Conservation (phyloP, 2,329 filamentous ascomycete species). For the Colletotrichum coccodes region DNA sequence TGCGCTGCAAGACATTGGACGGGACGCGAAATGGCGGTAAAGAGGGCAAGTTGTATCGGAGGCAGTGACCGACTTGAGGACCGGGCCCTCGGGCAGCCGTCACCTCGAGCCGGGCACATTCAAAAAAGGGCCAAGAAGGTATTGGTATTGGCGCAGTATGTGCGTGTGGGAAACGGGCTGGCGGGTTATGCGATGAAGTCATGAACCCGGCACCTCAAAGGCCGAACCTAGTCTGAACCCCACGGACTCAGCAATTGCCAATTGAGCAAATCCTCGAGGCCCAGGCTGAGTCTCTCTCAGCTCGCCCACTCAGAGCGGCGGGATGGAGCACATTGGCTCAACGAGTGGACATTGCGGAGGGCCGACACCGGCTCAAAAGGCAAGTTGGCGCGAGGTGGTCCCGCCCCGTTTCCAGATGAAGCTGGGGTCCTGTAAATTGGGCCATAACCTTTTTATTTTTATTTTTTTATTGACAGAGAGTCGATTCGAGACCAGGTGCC, state of each 20-base stretch:
- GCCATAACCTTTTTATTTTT: not conserved
- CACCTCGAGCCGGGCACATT: constrained; percentile 10
- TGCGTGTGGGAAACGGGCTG: not conserved
- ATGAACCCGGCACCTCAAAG: constrained; percentile 7
- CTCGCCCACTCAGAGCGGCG: not conserved
- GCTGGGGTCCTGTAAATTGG: not conserved
- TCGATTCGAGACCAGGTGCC: not conserved
- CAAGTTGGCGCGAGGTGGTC: constrained; percentile 22
- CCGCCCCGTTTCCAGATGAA: not conserved
- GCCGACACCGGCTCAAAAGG: constrained; percentile 20
- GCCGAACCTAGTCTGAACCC: not conserved
- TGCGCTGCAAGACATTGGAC: not conserved
- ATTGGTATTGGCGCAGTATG: not conserved
- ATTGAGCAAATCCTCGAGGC: not conserved
- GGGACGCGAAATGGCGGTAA: not conserved
- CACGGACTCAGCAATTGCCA: not conserved
- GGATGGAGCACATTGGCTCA: not conserved
- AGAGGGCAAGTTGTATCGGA: not conserved
- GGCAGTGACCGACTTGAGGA: not conserved
- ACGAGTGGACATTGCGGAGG: constrained; percentile 9
- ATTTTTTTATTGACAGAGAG: not conserved
- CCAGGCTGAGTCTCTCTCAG: not conserved
- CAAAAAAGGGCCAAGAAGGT: not conserved
- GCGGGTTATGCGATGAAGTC: constrained; percentile 17
- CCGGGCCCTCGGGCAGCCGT: not conserved